These are phyloP conservation scores for Clonostachys byssicola DNA, from an alignment of 2,329 filamentous ascomycete genomes.

Conservation along the genomic window DNA sequence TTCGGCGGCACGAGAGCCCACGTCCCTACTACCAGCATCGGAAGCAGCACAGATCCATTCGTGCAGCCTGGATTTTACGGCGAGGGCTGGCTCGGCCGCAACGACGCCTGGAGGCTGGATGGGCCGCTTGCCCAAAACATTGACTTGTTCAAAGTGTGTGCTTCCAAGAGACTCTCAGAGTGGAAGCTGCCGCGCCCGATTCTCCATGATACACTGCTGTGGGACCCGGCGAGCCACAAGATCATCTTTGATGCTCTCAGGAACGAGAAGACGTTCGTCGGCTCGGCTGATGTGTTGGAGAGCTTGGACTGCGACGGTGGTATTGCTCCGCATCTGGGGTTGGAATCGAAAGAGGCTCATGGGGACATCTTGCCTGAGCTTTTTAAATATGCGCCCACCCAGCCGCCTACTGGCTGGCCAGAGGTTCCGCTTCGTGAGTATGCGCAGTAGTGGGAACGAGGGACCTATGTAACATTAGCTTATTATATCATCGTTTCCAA, in stretches of 20 bases:
- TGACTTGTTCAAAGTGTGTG: constrained; percentile 2
- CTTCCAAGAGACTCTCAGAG: background rate
- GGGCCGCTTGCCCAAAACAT: constrained; percentile 1
- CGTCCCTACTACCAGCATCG: constrained; percentile 1
- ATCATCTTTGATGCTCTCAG: constrained; percentile 1
- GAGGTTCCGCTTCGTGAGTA: constrained; percentile 1
- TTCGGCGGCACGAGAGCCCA: background rate
- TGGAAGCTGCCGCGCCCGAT: background rate
- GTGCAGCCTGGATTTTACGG: constrained; percentile 1
- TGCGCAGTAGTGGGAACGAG: background rate
- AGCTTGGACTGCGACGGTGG: background rate
- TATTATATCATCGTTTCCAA: too few species aligned
- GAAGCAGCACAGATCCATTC: constrained; percentile 2
- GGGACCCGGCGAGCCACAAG: constrained; percentile 1
- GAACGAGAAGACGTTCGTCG: background rate
- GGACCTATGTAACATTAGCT: too few species aligned
- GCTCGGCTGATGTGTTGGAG: background rate
- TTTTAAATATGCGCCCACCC: background rate
- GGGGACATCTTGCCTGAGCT: constrained; percentile 1
- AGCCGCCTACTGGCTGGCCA: constrained; percentile 1
- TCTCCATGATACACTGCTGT: background rate
- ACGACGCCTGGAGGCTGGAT: constrained; percentile 1
- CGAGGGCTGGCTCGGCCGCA: background rate
- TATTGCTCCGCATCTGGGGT: background rate
- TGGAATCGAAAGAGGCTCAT: background rate